Evolutionary conservation across 2,329 filamentous ascomycete genomes (phyloP).

Genomic region (Sphaerulina populicola): DNA sequence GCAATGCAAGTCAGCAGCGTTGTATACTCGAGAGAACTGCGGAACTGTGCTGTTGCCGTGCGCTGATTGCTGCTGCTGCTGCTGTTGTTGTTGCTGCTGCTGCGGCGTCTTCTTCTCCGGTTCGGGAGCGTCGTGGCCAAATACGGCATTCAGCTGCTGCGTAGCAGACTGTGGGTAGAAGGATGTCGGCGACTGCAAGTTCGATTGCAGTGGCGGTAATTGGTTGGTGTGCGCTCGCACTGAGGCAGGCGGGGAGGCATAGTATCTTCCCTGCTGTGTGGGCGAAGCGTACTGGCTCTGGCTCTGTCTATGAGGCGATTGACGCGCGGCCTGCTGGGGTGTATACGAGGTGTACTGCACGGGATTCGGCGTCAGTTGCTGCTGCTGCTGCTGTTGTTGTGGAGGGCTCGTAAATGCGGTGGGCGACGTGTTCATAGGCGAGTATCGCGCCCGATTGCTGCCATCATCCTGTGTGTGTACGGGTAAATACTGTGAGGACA

Average conservation of each 20-base stretch:
- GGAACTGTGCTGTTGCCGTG: slow-evolving; percentile 53
- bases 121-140: slow-evolving; percentile 41
- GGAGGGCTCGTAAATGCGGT: slow-evolving; percentile 56
- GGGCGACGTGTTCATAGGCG: slow-evolving; percentile 88
- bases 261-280: slow-evolving; percentile 46
- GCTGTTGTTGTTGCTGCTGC: no score
- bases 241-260: slow-evolving; percentile 46
- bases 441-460: slow-evolving; percentile 82
- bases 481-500: slow-evolving; percentile 60
- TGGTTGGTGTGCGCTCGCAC: slow-evolving; percentile 52
- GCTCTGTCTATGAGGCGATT: slow-evolving; percentile 67
- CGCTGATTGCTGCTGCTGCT: slow-evolving; percentile 24
- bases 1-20: slow-evolving; percentile 65
- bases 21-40: slow-evolving; percentile 73
- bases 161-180: slow-evolving; percentile 65
- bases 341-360: slow-evolving; percentile 31
- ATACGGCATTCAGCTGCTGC: slow-evolving; percentile 61
- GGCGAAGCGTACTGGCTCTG: slow-evolving; percentile 51
- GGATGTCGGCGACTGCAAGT: slow-evolving; percentile 41
- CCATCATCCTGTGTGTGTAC: slow-evolving; percentile 46
- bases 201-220: slow-evolving; percentile 66
- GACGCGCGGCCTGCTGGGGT: slow-evolving; percentile 50
- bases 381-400: slow-evolving; percentile 31
- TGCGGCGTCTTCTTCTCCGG: slow-evolving; percentile 43
- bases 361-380: slow-evolving; percentile 12